Conservation (phyloP, 495 filamentous ascomycete species). For the Annulohypoxylon stygium region DNA sequence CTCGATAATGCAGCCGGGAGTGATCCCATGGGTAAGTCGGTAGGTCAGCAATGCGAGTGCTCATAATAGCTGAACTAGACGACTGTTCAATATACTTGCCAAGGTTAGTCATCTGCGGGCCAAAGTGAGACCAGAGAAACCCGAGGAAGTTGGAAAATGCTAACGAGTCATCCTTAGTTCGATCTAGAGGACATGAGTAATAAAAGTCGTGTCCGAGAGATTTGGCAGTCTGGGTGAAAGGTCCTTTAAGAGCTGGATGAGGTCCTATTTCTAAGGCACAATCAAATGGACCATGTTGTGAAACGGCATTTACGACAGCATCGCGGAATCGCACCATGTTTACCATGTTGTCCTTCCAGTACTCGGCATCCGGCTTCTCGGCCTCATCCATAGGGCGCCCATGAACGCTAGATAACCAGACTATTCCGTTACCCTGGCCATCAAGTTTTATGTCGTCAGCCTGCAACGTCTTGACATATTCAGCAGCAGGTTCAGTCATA, state of each 20-base stretch:
- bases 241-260: constrained; percentile 66
- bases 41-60: constrained; percentile 47
- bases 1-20: constrained; percentile 57
- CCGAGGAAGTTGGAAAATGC: constrained; percentile 63
- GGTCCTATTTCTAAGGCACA: constrained; percentile 69
- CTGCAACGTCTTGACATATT: constrained; percentile 57
- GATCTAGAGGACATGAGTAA: constrained; percentile 55
- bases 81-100: constrained; percentile 55
- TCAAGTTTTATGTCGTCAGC: constrained; percentile 45
- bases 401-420: constrained; percentile 59
- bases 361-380: constrained; percentile 52
- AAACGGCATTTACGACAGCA: constrained; percentile 59
- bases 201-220: constrained; percentile 46
- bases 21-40: constrained; percentile 67
- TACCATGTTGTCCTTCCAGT: constrained; percentile 72
- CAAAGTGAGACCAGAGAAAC: constrained; percentile 63
- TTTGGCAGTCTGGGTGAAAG: constrained; percentile 59
- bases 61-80: constrained; percentile 40
- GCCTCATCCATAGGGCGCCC: constrained; percentile 35
- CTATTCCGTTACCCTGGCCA: constrained; percentile 40
- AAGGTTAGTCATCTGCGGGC: constrained; percentile 41
- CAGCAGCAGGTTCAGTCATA: constrained; percentile 60
- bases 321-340: constrained; percentile 68
- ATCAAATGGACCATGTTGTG: constrained; percentile 55
- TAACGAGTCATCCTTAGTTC: constrained; percentile 51